Conservation (phyloP, 192 early-diverging fungal species). For the Backusella mclennaniae region DNA sequence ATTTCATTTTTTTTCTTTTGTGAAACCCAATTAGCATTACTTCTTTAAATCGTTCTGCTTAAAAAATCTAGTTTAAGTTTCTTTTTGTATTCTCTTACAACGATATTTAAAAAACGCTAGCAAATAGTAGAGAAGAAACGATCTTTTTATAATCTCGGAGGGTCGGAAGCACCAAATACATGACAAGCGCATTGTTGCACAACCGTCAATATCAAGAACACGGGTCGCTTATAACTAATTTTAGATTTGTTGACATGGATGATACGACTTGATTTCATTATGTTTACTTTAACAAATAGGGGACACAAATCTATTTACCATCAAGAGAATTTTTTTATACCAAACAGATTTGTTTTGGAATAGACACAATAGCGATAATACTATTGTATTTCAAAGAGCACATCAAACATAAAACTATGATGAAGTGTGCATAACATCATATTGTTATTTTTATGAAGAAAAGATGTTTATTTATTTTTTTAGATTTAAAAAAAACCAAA, state of each 20-base stretch:
- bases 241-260: conserved; percentile 5
- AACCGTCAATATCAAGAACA: conserved; percentile 3
- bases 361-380: not conserved
- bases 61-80: not conserved
- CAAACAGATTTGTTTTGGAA: not conserved
- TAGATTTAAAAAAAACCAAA: not conserved
- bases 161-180: conserved; percentile 2
- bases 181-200: conserved; percentile 4
- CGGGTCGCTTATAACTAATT: not conserved
- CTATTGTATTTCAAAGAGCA: not conserved
- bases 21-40: not conserved
- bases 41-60: not conserved
- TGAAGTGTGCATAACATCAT: not conserved
- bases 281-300: not conserved
- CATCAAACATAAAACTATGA: not conserved
- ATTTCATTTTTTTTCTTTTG: not conserved
- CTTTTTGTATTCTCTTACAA: not conserved
- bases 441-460: not conserved
- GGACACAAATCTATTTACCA: not conserved
- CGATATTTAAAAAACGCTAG: not conserved
- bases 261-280: conserved; percentile 7
- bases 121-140: not conserved
- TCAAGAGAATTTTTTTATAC: not conserved
- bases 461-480: not conserved
- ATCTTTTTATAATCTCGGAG: not conserved